phyloP scores from a whole-genome alignment of 1,284 basidiomycete species.

The Boletus semigastroideus region DNA sequence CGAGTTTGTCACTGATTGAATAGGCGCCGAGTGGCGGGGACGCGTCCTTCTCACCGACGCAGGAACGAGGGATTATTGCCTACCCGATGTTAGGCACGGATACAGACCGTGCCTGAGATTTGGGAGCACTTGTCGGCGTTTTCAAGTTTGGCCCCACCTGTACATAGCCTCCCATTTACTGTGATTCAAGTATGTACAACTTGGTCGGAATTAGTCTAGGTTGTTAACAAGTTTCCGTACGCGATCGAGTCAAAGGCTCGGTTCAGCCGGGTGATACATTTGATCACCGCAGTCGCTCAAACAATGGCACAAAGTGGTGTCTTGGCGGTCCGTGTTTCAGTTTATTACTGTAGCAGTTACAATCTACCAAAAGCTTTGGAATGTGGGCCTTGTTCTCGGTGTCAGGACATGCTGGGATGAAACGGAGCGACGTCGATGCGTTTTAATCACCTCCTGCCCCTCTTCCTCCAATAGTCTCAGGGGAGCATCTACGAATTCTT shows the following conservation, averaged over 20 bases:
- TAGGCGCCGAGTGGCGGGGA: too few species aligned
- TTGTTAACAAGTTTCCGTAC: slow-evolving; percentile 18
- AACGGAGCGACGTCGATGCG: slow-evolving; percentile 1
- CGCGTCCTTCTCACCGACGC: too few species aligned
- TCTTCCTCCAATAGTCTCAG: neutral
- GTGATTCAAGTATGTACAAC: too few species aligned
- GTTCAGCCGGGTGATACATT: neutral
- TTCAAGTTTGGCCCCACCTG: too few species aligned
- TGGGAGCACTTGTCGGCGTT: too few species aligned
- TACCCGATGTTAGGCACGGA: too few species aligned
- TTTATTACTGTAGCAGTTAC: neutral
- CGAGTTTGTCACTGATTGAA: too few species aligned
- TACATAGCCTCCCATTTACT: too few species aligned
- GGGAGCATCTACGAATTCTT: slow-evolving; percentile 15
- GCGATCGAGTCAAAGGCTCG: slow-evolving; percentile 21
- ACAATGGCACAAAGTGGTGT: neutral
- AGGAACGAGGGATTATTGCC: too few species aligned
- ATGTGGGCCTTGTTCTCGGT: neutral
- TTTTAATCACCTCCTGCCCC: slow-evolving; percentile 1
- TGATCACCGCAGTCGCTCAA: slow-evolving; percentile 3
- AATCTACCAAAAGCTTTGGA: neutral
- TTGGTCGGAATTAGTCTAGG: neutral
- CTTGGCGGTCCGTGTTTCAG: neutral
- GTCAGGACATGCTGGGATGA: neutral
- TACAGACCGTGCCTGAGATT: too few species aligned